phyloP scores from a whole-genome alignment of 2,329 filamentous ascomycete species.

The Gremmenia infestans region DNA sequence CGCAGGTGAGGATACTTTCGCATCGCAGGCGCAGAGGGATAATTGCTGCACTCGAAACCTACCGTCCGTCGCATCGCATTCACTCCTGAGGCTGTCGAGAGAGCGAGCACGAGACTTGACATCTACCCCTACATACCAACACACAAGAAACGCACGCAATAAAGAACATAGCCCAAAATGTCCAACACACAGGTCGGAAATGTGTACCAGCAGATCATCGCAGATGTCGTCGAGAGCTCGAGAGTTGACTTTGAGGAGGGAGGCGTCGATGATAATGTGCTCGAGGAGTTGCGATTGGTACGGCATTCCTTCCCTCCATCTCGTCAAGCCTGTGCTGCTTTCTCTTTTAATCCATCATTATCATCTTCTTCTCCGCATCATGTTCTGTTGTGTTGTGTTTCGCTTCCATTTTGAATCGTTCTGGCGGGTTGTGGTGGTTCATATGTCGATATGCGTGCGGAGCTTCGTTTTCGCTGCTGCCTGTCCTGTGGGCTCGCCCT shows the following conservation, averaged over 20 bases:
- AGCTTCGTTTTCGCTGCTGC: conserved; percentile 9
- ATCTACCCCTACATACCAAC: neutral
- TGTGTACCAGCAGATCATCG: conserved; percentile 74
- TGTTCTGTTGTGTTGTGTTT: neutral
- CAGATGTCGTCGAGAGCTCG: conserved; percentile 87
- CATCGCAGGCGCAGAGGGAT: too few species aligned
- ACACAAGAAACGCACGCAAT: neutral
- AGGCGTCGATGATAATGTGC: conserved; percentile 79
- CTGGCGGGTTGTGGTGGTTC: neutral
- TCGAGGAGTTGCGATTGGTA: conserved; percentile 86
- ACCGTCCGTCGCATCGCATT: neutral
- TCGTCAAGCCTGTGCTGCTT: neutral
- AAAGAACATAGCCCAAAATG: conserved; percentile 20
- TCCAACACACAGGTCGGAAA: conserved; percentile 45
- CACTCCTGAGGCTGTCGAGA: too few species aligned
- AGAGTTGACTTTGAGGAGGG: conserved; percentile 95
- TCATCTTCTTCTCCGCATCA: conserved; percentile 1
- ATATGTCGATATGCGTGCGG: neutral
- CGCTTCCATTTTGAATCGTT: neutral
- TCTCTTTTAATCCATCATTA: neutral
- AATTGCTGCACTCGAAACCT: neutral
- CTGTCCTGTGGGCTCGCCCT: conserved; percentile 13
- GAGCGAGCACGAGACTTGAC: neutral
- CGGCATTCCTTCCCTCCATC: conserved; percentile 35
- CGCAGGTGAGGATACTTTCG: too few species aligned